Percentiles rank a stretch among this genome's conserved stretches.
Evolutionary conservation across 208 protist genomes (phyloP).

Genomic region (Trypanosoma mega): DNA sequence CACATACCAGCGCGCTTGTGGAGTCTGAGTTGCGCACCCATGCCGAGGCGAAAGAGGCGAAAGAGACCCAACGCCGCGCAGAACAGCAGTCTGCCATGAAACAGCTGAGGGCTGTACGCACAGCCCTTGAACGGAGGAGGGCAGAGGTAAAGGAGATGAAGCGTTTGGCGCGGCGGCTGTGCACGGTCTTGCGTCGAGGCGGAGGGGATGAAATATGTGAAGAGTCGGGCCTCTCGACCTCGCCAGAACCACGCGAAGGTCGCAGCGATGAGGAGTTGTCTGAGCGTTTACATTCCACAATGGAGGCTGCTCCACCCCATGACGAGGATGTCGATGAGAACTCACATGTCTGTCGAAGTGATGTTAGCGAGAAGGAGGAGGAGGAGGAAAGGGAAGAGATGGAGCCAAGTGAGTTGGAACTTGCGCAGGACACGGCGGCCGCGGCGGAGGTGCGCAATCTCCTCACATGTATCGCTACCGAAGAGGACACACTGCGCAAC

Average conservation of each 20-base stretch:
- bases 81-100: not conserved
- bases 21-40: not conserved
- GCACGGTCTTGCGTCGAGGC: constrained; percentile 8
- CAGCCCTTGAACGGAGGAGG: not conserved
- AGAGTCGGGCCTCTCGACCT: too few relatives aligned
- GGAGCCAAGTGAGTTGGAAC: not conserved
- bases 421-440: not conserved
- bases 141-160: not conserved
- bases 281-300: too few relatives aligned
- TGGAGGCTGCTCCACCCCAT: too few relatives aligned
- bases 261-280: too few relatives aligned
- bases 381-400: constrained; percentile 1
- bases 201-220: too few relatives aligned
- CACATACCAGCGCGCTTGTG: not conserved
- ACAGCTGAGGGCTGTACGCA: not conserved
- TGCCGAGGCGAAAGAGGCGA: not conserved
- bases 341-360: not conserved
- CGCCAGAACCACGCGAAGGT: too few relatives aligned
- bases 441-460: constrained; percentile 9
- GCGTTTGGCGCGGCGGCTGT: not conserved
- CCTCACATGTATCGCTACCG: constrained; percentile 7
- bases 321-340: not conserved
- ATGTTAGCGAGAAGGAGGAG: not conserved
- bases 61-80: not conserved
- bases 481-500: constrained; percentile 19